Evolutionary conservation across 2,329 filamentous ascomycete genomes (phyloP), one percentile per base, ranked within the genome.

Genomic region (Gliomastix tumulicola): DNA sequence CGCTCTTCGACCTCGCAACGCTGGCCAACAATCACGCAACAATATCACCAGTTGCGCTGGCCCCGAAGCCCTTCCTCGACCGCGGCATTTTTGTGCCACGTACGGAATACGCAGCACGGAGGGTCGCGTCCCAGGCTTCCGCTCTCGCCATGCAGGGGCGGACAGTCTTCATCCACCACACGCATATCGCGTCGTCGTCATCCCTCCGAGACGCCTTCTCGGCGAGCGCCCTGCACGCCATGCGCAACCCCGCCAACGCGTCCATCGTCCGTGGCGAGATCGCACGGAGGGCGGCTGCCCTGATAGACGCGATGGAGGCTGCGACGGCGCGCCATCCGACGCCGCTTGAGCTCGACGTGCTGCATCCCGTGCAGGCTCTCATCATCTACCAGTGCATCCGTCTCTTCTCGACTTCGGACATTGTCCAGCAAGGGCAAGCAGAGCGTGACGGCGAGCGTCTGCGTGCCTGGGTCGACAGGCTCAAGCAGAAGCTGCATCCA

Each of bases 381-480:
- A 33, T 43, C 19, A 34, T 43, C 15, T 43, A 43, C 21, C 39
- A 43, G 6, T 39, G 33, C 16, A 43, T 43, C 10, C 34, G 39
- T 5, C 21, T 43, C 5, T 43, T 43, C 9, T 41, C 41, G 7
- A 32, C 20, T n/a, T 21, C 30, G 19, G 39, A 41, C 7, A 22
- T 36, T 25, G 25, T 54, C 13, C 51, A 47, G 15, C 49, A 50
- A 21, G 51, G 13, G 5, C 30, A 32, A 17, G 30, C 30, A 12
- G 30, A 32, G 30, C 3, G 30, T 13, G 30, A 32, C 30, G n/a
- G 17, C 13, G 25, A 28, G 10, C n/a, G 17, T 28, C 25, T 28
- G 4, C 3, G n/a, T 9, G 25, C 25, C n/a, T 28, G 25, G 25
- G 17, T 16, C 25, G 25, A 28, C 13, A n/a, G n/a, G n/a, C n/a